Evolutionary conservation across 1,139 yeast genomes (phyloP).

Genomic region (Pneumocystis oryctolagi): DNA sequence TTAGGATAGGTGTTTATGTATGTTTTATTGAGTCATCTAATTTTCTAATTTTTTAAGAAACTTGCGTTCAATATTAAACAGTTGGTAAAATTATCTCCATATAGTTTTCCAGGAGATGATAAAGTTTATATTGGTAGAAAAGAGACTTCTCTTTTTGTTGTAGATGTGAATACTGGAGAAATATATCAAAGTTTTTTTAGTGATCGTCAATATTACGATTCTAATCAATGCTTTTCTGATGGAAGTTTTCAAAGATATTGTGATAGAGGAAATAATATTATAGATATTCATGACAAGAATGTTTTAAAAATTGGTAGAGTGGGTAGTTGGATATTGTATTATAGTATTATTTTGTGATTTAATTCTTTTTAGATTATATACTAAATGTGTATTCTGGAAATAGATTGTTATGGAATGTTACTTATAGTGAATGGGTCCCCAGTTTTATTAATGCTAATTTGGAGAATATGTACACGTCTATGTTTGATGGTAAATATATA

Average conservation of each 20-base stretch:
- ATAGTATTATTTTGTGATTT: slow-evolving; percentile 36
- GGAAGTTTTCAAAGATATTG: slow-evolving; percentile 24
- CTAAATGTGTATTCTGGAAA: slow-evolving; percentile 51
- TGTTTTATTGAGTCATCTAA: neutral
- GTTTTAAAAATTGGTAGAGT: neutral
- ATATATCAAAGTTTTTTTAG: slow-evolving; percentile 58
- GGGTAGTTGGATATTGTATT: neutral
- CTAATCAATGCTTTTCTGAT: slow-evolving; percentile 3
- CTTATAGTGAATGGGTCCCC: slow-evolving; percentile 86
- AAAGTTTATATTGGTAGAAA: slow-evolving; percentile 80
- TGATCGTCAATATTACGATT: slow-evolving; percentile 8
- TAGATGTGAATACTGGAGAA: slow-evolving; percentile 64
- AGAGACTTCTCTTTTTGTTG: slow-evolving; percentile 57
- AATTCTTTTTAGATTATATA: slow-evolving; percentile 32
- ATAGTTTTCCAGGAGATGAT: slow-evolving; percentile 58
- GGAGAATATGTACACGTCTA: slow-evolving; percentile 26
- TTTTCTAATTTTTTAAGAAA: slow-evolving; percentile 35
- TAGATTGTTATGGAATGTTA: slow-evolving; percentile 67
- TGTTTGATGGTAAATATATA: slow-evolving; percentile 56
- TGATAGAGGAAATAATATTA: slow-evolving; percentile 12
- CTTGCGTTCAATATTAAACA: slow-evolving; percentile 71
- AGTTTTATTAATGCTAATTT: slow-evolving; percentile 69
- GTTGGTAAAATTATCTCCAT: slow-evolving; percentile 71
- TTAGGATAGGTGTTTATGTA: slow-evolving; percentile 37
- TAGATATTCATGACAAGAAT: neutral